A percentile compares a stretch with the other conserved stretches of the same genome.
Evolutionary conservation across 208 protist genomes (phyloP).

Genomic region (Borovskyia barvae): DNA sequence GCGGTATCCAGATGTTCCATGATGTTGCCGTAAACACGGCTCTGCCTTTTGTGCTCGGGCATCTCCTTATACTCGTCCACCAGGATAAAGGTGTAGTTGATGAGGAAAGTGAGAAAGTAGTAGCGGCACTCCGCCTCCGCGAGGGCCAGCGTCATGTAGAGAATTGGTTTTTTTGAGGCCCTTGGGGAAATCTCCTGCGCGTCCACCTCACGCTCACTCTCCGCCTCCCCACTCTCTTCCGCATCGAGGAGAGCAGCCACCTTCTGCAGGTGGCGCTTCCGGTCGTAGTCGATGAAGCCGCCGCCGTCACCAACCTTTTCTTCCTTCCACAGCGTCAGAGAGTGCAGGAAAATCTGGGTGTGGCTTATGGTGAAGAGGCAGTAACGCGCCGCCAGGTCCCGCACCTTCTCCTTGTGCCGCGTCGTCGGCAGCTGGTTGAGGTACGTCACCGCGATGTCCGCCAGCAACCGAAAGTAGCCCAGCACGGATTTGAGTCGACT

Average conservation of each 20-base stretch:
- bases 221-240: neutral
- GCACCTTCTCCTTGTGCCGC: neutral
- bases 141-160: constrained; percentile 8
- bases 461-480: constrained; percentile 16
- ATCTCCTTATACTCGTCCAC: constrained; percentile 5
- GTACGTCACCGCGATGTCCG: constrained; percentile 23
- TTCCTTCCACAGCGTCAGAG: constrained; percentile 10
- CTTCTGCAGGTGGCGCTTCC: neutral
- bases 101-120: constrained; percentile 5
- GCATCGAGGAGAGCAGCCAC: neutral
- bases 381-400: constrained; percentile 12
- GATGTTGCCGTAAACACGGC: constrained; percentile 4
- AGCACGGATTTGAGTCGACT: constrained; percentile 8
- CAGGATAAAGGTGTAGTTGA: constrained; percentile 16
- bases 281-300: neutral
- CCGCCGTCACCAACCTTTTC: constrained; percentile 1
- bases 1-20: neutral
- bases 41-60: constrained; percentile 1
- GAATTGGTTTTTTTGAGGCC: too few species aligned
- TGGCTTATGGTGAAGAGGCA: constrained; percentile 4
- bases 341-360: constrained; percentile 17
- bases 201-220: neutral
- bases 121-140: constrained; percentile 16
- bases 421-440: neutral
- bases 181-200: neutral